A percentile compares a stretch with the other conserved stretches of the same genome.
Evolutionary conservation across 2,329 filamentous ascomycete genomes (phyloP).

Genomic region (Beauveria caledonica): DNA sequence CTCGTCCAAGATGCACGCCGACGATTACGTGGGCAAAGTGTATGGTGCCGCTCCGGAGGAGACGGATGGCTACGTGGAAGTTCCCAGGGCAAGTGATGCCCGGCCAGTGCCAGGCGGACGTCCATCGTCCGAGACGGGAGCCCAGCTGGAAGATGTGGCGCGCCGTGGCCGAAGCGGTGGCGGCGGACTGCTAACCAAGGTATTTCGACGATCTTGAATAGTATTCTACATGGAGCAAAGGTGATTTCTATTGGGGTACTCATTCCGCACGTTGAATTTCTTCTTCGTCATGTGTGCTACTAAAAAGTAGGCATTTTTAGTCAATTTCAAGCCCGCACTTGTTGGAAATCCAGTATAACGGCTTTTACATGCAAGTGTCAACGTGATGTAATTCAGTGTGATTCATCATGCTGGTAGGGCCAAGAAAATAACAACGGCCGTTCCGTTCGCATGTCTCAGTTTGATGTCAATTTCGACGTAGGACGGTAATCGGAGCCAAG

Average conservation of each 20-base stretch:
- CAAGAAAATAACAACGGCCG: not conserved
- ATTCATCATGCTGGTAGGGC: not conserved
- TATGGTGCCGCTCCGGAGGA: conserved; percentile 19
- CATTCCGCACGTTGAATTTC: not conserved
- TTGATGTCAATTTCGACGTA: not conserved
- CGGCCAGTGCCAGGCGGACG: conserved; percentile 14
- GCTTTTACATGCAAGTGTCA: not conserved
- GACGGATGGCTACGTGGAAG: conserved; percentile 28
- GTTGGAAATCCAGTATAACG: not conserved
- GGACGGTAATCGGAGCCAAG: not conserved
- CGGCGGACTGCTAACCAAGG: conserved; percentile 26
- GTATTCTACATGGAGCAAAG: not conserved
- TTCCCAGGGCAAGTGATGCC: conserved; percentile 21
- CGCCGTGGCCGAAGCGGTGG: conserved; percentile 21
- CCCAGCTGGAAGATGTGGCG: conserved; percentile 12
- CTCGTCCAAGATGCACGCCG: conserved; percentile 24
- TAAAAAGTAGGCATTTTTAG: not conserved
- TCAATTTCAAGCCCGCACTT: not conserved
- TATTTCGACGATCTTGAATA: conserved; percentile 22
- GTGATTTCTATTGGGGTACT: not conserved
- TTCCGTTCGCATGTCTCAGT: not conserved
- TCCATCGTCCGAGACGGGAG: conserved; percentile 14
- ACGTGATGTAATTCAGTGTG: not conserved
- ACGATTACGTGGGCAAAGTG: conserved; percentile 21
- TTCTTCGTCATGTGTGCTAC: not conserved